phyloP scores from a whole-genome alignment of 495 filamentous ascomycete genomes.

The Umbilicaria muhlenbergii region DNA sequence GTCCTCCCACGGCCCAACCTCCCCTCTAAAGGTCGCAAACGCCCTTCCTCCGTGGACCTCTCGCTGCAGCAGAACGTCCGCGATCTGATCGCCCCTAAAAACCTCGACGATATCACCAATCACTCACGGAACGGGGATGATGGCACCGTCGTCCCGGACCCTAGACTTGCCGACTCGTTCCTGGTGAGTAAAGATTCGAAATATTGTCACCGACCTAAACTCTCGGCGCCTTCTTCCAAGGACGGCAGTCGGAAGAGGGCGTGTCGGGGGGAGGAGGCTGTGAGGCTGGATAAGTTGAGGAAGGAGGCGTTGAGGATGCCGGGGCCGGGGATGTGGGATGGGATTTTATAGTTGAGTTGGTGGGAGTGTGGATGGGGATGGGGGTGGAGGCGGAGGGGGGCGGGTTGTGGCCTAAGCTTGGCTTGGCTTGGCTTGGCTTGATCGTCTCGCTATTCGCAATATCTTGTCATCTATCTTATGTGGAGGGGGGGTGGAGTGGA shows the following conservation, averaged over 20 bases:
- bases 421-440: no score
- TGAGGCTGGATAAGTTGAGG: constrained; percentile 2
- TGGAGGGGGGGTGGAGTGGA: no score
- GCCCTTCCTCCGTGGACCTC: constrained; percentile 51
- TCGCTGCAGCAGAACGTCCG: constrained; percentile 62
- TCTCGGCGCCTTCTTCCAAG: background rate
- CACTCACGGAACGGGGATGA: constrained; percentile 16
- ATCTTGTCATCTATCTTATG: no score
- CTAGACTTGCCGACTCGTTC: constrained; percentile 25
- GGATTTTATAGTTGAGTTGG: constrained; percentile 2
- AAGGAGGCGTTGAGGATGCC: background rate
- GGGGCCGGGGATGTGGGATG: constrained; percentile 7
- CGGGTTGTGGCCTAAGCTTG: no score
- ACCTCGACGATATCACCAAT: constrained; percentile 9
- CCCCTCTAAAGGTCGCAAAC: constrained; percentile 37
- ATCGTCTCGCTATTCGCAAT: no score
- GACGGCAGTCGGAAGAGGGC: constrained; percentile 7
- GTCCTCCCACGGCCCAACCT: constrained; percentile 5
- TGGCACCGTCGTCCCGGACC: constrained; percentile 24
- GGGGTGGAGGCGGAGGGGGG: no score
- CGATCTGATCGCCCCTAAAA: constrained; percentile 26
- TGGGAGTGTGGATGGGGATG: no score
- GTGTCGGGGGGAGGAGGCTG: constrained; percentile 10
- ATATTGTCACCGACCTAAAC: background rate
- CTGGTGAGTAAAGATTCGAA: constrained; percentile 13